Conservation (phyloP, 164 flowering plant species). For the Vitis rotundifolia region DNA sequence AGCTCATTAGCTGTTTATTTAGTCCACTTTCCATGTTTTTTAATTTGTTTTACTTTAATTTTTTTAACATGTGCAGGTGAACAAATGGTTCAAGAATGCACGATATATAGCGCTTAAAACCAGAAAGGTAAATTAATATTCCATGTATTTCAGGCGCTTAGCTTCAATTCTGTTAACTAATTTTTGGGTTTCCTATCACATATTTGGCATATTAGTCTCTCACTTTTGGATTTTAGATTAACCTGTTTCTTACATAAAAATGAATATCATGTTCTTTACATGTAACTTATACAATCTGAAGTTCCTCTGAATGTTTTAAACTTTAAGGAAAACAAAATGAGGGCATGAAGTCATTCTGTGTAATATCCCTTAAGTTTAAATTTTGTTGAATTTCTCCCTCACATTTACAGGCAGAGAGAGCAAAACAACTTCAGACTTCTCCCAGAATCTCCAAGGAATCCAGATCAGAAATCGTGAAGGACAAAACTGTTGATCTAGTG, state of each 20-base stretch:
- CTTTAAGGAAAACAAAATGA: too few relatives aligned
- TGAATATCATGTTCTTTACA: too few relatives aligned
- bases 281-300: too few relatives aligned
- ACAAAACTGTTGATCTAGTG: constrained; percentile 15
- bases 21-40: neutral
- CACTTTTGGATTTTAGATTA: too few relatives aligned
- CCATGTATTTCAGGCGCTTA: neutral
- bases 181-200: too few relatives aligned
- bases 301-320: too few relatives aligned
- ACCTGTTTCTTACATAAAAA: too few relatives aligned
- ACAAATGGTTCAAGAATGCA: constrained; percentile 97
- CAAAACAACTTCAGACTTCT: constrained; percentile 15
- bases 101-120: constrained; percentile 75
- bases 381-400: neutral
- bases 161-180: too few relatives aligned
- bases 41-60: neutral
- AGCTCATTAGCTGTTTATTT: neutral
- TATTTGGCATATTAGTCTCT: too few relatives aligned
- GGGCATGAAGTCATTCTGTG: too few relatives aligned
- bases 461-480: constrained; percentile 16
- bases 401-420: constrained; percentile 29
- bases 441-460: constrained; percentile 16
- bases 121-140: constrained; percentile 60
- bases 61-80: constrained; percentile 48
- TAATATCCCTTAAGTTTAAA: neutral